Evolutionary conservation across 345 rosid species (phyloP).

Genomic region (Citrus medica): DNA sequence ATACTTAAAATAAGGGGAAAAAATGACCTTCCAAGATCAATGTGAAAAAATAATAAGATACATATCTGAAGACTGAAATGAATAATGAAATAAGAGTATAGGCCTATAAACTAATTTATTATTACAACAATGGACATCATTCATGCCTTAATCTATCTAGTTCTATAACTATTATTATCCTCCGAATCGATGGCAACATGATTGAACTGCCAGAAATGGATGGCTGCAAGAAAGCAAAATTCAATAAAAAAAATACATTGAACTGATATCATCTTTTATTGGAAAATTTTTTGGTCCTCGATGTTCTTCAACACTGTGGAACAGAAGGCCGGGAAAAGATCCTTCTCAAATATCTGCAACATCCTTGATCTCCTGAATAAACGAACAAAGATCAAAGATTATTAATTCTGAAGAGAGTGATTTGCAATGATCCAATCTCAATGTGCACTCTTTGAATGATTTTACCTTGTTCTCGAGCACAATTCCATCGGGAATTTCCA

Average conservation of each 20-base stretch:
- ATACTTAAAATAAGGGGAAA: not conserved
- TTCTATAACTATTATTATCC: not conserved
- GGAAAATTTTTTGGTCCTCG: not conserved
- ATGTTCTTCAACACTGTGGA: not conserved
- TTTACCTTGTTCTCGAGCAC: constrained; percentile 43
- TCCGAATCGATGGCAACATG: not conserved
- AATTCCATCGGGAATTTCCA: constrained; percentile 46
- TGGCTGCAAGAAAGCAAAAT: not conserved
- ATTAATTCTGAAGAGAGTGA: not conserved
- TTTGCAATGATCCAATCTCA: not conserved
- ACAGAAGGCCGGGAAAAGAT: not conserved
- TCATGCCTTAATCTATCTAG: not conserved
- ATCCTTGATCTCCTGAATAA: constrained; percentile 34
- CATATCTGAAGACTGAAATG: not conserved
- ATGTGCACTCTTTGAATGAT: not conserved
- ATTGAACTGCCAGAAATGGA: not conserved
- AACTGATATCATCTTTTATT: constrained; percentile 4
- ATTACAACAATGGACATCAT: not conserved
- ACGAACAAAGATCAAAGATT: not conserved
- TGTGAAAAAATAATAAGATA: not conserved
- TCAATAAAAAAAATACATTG: not conserved
- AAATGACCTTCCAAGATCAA: not conserved
- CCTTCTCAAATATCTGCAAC: constrained; percentile 28
- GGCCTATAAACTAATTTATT: not conserved
- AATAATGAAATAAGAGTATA: not conserved